phyloP scores from a whole-genome alignment of 129 eudicot genomes.

The Cynara cardunculus region DNA sequence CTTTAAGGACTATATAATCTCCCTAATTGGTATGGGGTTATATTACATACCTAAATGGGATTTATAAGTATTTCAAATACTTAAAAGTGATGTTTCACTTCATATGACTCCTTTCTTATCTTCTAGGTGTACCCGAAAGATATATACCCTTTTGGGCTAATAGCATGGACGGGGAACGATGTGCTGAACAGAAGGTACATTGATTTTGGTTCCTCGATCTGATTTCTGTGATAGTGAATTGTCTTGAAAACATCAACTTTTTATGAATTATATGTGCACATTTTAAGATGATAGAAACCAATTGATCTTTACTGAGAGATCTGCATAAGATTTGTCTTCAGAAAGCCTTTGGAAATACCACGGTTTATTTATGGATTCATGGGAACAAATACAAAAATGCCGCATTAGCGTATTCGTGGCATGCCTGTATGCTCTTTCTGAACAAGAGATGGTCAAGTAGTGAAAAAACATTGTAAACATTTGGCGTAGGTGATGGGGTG shows the following conservation, averaged over 20 bases:
- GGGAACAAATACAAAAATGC: background rate
- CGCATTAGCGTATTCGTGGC: background rate
- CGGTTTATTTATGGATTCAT: background rate
- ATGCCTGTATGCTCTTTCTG: background rate
- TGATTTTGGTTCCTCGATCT: background rate
- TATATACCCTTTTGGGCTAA: slow-evolving; percentile 84
- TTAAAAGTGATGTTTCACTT: background rate
- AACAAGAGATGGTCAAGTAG: background rate
- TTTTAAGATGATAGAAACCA: background rate
- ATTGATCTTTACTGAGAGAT: background rate
- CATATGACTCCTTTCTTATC: slow-evolving; percentile 1
- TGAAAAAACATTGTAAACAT: background rate
- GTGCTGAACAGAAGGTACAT: slow-evolving; percentile 80
- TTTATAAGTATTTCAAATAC: background rate
- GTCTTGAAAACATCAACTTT: background rate
- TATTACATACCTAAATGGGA: background rate
- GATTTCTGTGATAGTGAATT: background rate
- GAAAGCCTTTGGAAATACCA: background rate
- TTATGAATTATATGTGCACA: background rate
- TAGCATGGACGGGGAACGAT: slow-evolving; percentile 96
- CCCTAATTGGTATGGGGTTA: background rate
- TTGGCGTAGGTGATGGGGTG: background rate
- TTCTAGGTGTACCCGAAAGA: slow-evolving; percentile 87
- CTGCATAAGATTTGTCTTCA: background rate
- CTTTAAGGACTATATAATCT: background rate